These are phyloP conservation scores for Camelina laxa DNA, from an alignment of 345 rosid species.

Conservation along the genomic window DNA sequence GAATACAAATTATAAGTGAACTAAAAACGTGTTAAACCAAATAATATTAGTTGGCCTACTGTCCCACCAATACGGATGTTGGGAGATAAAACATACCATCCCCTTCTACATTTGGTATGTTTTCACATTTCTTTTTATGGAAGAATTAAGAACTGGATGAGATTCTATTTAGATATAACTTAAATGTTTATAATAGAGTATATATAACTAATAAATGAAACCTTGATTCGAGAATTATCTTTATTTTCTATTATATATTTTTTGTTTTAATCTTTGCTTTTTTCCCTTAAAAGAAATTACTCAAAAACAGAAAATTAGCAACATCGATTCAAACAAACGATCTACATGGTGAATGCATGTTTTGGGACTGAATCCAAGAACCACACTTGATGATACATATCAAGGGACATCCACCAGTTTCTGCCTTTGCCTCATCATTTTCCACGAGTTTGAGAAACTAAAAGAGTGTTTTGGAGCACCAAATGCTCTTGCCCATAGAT, in stretches of 20 bases:
- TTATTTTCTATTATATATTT: too few relatives aligned
- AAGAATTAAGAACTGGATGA: neutral
- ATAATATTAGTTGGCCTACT: neutral
- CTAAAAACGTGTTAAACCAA: neutral
- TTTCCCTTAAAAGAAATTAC: too few relatives aligned
- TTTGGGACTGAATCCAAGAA: neutral
- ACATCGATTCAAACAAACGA: neutral
- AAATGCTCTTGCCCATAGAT: too few relatives aligned
- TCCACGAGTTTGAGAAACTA: neutral
- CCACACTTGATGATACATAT: neutral
- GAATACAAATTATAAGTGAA: too few relatives aligned
- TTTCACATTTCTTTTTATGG: constrained; percentile 20
- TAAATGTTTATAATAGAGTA: neutral
- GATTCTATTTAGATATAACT: neutral
- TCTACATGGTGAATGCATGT: neutral
- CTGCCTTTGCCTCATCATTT: neutral
- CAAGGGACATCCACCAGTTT: neutral
- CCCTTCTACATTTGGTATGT: constrained; percentile 4
- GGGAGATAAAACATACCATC: neutral
- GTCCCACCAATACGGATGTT: constrained; percentile 9
- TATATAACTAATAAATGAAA: neutral
- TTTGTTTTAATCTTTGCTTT: too few relatives aligned
- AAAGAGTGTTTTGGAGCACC: neutral
- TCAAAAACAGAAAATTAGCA: too few relatives aligned
- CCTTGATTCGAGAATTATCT: neutral